Conservation (phyloP, 257 asterid species). For the Salvia rosmarinus region DNA sequence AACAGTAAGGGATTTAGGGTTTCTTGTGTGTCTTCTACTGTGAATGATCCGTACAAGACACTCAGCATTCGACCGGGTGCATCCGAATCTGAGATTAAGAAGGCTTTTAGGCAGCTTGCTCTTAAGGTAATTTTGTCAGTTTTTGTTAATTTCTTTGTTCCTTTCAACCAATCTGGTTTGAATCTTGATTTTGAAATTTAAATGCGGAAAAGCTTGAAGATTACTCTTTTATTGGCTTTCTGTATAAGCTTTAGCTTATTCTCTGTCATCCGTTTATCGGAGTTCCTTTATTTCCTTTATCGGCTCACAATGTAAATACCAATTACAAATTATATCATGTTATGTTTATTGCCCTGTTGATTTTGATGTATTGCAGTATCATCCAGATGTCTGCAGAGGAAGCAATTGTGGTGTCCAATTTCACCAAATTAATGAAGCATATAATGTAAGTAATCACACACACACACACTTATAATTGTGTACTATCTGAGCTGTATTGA, state of each 20-base stretch:
- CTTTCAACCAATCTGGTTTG: too few species aligned
- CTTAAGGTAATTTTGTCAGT: slow-evolving; percentile 50
- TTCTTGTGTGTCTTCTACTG: slow-evolving; percentile 56
- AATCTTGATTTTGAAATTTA: too few species aligned
- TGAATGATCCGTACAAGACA: slow-evolving; percentile 71
- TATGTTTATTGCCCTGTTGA: background rate
- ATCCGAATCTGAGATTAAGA: slow-evolving; percentile 84
- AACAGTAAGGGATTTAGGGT: slow-evolving; percentile 45
- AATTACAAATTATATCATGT: background rate
- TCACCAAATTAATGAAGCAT: slow-evolving; percentile 79
- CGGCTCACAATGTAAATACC: background rate
- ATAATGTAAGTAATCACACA: slow-evolving; percentile 56
- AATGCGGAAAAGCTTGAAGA: too few species aligned
- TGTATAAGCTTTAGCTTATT: too few species aligned
- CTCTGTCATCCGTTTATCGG: too few species aligned
- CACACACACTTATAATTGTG: too few species aligned
- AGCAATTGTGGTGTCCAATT: slow-evolving; percentile 63
- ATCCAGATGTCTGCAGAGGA: slow-evolving; percentile 93
- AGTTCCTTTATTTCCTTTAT: too few species aligned
- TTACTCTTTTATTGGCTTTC: too few species aligned
- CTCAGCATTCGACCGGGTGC: slow-evolving; percentile 69
- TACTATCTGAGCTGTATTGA: background rate
- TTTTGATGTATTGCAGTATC: slow-evolving; percentile 65
- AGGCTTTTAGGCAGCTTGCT: slow-evolving; percentile 86
- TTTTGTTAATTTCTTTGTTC: background rate